A percentile compares a stretch with the other conserved stretches of the same genome.
phyloP scores from a whole-genome alignment of 768 basidiomycete genomes.

The Suillus subluteus region DNA sequence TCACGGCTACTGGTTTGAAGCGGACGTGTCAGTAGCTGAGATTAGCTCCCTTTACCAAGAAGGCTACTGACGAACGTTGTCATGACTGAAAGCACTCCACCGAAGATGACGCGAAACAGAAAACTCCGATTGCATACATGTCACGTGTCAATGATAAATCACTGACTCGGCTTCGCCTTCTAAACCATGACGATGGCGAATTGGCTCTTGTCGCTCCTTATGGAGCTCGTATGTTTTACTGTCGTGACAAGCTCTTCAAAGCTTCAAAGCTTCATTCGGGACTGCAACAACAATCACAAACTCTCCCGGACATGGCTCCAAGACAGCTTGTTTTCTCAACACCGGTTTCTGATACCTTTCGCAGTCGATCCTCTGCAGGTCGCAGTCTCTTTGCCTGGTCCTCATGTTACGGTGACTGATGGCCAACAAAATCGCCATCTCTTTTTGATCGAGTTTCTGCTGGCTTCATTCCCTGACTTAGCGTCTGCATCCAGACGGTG shows the following conservation, averaged over 20 bases:
- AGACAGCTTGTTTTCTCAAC: neutral
- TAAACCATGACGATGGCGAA: no score
- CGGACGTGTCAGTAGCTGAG: neutral
- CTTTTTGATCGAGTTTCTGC: no score
- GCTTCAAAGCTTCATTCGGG: no score
- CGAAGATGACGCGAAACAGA: constrained; percentile 16
- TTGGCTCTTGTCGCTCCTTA: no score
- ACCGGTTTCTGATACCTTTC: neutral
- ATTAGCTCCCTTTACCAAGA: neutral
- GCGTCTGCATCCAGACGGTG: neutral
- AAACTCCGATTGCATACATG: constrained; percentile 11
- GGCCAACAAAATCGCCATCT: no score
- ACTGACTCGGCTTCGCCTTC: neutral
- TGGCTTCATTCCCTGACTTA: no score
- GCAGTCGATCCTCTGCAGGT: neutral
- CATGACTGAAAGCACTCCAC: constrained; percentile 25
- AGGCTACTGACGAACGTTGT: constrained; percentile 22
- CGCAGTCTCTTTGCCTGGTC: no score
- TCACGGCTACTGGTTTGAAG: neutral
- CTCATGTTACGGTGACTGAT: no score
- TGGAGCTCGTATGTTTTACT: no score
- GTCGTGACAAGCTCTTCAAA: no score
- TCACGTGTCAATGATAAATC: constrained; percentile 5
- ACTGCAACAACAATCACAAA: no score
- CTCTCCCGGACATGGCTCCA: no score